Evolutionary conservation across 345 rosid species (phyloP).

Genomic region (Moringa oleifera): DNA sequence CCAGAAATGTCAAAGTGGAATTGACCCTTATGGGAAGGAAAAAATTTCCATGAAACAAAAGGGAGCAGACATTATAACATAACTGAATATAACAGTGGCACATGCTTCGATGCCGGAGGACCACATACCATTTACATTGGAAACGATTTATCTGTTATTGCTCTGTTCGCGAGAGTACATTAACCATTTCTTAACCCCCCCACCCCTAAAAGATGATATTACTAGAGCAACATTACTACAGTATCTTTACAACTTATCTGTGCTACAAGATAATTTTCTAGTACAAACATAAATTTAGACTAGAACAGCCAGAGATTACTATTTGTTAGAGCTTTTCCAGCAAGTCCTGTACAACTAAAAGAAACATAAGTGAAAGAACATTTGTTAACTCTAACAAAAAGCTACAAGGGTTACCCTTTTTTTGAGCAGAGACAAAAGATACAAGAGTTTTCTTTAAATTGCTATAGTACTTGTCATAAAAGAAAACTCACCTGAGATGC

Average conservation of each 20-base stretch:
- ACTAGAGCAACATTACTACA: not conserved
- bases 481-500: constrained; percentile 72
- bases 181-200: constrained; percentile 2
- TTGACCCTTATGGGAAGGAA: not conserved
- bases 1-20: no score
- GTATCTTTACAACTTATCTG: no score
- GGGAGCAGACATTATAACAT: not conserved
- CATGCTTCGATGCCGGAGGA: constrained; percentile 17
- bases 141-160: constrained; percentile 10
- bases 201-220: constrained; percentile 2
- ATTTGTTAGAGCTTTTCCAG: not conserved
- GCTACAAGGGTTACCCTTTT: no score
- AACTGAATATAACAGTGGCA: constrained; percentile 3
- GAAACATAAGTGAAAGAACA: not conserved
- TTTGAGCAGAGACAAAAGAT: not conserved
- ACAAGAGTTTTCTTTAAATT: not conserved
- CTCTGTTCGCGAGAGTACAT: not conserved
- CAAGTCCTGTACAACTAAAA: constrained; percentile 7
- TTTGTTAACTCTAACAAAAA: no score
- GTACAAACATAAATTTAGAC: constrained; percentile 1
- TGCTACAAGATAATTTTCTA: not conserved
- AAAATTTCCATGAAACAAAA: constrained; percentile 1
- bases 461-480: not conserved
- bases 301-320: not conserved
- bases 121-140: constrained; percentile 20